Evolutionary conservation across 2,329 filamentous ascomycete species (phyloP), one percentile per base, ranked within the genome.

Genomic region (Capronia coronata): DNA sequence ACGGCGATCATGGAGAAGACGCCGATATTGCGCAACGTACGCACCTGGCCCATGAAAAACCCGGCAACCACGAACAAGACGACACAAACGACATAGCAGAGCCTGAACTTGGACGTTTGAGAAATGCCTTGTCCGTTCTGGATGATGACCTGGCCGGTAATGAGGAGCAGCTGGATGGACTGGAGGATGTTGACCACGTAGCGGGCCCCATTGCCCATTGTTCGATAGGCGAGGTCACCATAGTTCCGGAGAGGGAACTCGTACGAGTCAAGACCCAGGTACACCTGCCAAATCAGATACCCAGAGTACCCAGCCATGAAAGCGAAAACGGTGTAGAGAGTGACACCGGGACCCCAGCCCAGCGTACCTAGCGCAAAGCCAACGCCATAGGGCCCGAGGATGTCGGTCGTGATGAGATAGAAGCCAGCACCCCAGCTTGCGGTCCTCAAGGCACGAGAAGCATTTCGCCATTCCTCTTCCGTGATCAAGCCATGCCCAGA

Each of bases 401-500:
- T 70, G 51, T 75, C 72, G 1, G 72, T 75, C 7, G 72, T 74
- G 57, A 75, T 75, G 42, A 75, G 63, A 44, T 73, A 75, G 55
- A 76, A 76, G 34, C 70, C 64, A 25, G 71, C 68, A 6, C 72
- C 71, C 64, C 57, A 60, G 1, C 67, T 67, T 0, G 73, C 73
- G 0, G 73, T 76, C 5, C 74, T 65, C 45, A 73, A 54, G 2
- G 70, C 68, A 16, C 74, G 68, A 18, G 68, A 69, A 2, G 74
- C 73, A 44, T 70, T 71, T 18, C 63, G 64, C 73, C 74, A 75
- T 51, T 77, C 74, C 1, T 54, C 48, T 10, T 54, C 52, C 3
- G 48, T 30, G 22, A 54, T 40, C 7, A 46, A 14, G 10, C 30
- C 25, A 34, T 46, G 52, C 11, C 45, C 29, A 34, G 40, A 43